These are phyloP conservation scores for Cubamyces lactineus DNA, from an alignment of 768 basidiomycete species.

Conservation along the genomic window DNA sequence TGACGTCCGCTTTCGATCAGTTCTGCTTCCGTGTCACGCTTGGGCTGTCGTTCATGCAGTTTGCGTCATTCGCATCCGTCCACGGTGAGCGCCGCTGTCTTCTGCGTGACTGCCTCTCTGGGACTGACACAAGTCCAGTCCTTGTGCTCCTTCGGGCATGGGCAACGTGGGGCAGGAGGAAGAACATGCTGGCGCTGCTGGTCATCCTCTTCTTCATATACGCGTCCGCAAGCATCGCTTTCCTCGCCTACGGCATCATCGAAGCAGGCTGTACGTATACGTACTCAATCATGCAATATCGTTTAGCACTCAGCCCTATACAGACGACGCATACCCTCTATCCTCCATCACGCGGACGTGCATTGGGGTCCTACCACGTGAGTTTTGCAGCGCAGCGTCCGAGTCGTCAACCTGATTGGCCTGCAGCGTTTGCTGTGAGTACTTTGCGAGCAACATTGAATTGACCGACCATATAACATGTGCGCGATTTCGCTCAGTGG, in stretches of 20 bases:
- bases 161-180: constrained; percentile 22
- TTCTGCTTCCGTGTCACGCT: constrained; percentile 17
- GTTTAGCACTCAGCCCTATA: not conserved
- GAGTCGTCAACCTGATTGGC: not conserved
- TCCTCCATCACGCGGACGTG: constrained; percentile 8
- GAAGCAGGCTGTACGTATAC: constrained; percentile 8
- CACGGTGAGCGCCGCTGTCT: constrained; percentile 11
- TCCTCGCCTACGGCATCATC: constrained; percentile 15
- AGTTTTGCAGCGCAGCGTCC: not conserved
- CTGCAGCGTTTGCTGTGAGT: constrained; percentile 7
- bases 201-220: constrained; percentile 13
- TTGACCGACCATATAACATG: not conserved
- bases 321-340: constrained; percentile 10
- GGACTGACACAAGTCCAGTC: not conserved
- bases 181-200: constrained; percentile 12
- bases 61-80: constrained; percentile 16
- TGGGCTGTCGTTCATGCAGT: constrained; percentile 13
- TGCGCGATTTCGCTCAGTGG: constrained; percentile 7
- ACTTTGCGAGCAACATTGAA: not conserved
- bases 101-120: too few relatives aligned
- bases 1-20: not conserved
- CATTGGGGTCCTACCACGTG: constrained; percentile 13
- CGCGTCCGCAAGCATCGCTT: constrained; percentile 3
- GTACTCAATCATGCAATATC: not conserved
- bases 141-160: constrained; percentile 23